phyloP scores from a whole-genome alignment of 371 early-diverging fungal species.

The Phascolomyces articulosus region DNA sequence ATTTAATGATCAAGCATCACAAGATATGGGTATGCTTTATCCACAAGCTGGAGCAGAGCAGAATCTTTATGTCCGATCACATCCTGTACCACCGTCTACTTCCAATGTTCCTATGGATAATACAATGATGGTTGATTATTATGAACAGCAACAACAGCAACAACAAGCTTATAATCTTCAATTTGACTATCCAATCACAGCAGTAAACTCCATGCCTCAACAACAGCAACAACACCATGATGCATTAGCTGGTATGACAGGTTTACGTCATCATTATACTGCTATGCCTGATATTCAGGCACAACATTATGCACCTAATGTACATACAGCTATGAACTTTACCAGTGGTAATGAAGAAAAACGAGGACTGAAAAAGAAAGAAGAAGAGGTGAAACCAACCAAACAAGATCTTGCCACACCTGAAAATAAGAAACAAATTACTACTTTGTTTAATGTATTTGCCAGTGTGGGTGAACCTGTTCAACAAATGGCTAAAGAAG shows the following conservation, averaged over 20 bases:
- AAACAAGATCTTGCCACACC: conserved; percentile 15
- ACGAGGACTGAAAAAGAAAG: conserved; percentile 9
- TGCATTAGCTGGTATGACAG: conserved; percentile 15
- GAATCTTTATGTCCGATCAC: conserved; percentile 27
- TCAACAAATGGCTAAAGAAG: background rate
- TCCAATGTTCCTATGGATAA: background rate
- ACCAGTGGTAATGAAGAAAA: conserved; percentile 25
- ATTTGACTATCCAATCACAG: background rate
- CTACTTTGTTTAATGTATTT: conserved; percentile 36
- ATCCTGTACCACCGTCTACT: conserved; percentile 9
- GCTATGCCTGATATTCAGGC: conserved; percentile 29
- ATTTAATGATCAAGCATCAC: conserved; percentile 12
- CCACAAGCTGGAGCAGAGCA: conserved; percentile 18
- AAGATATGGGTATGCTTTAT: conserved; percentile 9
- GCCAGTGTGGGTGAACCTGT: conserved; percentile 19
- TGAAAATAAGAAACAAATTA: conserved; percentile 39
- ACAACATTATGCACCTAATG: conserved; percentile 31
- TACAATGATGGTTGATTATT: conserved; percentile 6
- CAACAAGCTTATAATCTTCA: background rate
- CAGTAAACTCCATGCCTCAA: background rate
- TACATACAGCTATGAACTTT: conserved; percentile 38
- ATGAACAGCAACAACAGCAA: background rate
- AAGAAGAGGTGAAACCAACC: conserved; percentile 24
- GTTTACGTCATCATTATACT: conserved; percentile 41
- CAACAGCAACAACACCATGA: background rate